These are phyloP conservation scores for Petunia secreta DNA, from an alignment of 257 asterid genomes.

Conservation along the genomic window DNA sequence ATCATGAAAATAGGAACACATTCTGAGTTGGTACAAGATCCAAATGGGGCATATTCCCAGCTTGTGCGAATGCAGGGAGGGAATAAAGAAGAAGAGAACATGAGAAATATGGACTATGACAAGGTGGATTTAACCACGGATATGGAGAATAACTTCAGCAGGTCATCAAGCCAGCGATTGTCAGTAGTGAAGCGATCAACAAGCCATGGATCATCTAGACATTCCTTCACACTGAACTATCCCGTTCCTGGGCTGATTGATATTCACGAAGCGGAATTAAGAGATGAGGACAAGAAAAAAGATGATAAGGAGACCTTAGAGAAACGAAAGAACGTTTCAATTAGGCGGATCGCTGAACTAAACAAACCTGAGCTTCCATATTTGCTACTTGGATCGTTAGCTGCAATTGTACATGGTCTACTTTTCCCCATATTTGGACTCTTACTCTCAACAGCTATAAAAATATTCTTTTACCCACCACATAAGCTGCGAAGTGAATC, in stretches of 20 bases:
- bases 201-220: constrained; percentile 63
- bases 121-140: constrained; percentile 26
- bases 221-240: constrained; percentile 45
- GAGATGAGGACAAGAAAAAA: constrained; percentile 30
- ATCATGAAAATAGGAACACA: constrained; percentile 60
- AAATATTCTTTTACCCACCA: constrained; percentile 66
- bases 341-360: constrained; percentile 52
- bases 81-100: constrained; percentile 38
- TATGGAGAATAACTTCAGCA: constrained; percentile 43
- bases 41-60: constrained; percentile 71
- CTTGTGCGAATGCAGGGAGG: constrained; percentile 74
- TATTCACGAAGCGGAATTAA: constrained; percentile 36
- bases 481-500: constrained; percentile 49
- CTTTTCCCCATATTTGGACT: constrained; percentile 76
- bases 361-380: constrained; percentile 68
- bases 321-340: constrained; percentile 46
- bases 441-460: constrained; percentile 62
- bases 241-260: constrained; percentile 47
- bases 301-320: constrained; percentile 29
- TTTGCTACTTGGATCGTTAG: constrained; percentile 63
- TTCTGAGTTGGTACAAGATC: constrained; percentile 59
- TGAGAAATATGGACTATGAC: constrained; percentile 28
- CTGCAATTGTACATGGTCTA: constrained; percentile 60
- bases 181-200: constrained; percentile 52
- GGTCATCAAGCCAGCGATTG: constrained; percentile 55